Base-by-base conservation (phyloP, 352 stramenopile genomes). In the Thalassiosira livingstoniorum region DNA sequence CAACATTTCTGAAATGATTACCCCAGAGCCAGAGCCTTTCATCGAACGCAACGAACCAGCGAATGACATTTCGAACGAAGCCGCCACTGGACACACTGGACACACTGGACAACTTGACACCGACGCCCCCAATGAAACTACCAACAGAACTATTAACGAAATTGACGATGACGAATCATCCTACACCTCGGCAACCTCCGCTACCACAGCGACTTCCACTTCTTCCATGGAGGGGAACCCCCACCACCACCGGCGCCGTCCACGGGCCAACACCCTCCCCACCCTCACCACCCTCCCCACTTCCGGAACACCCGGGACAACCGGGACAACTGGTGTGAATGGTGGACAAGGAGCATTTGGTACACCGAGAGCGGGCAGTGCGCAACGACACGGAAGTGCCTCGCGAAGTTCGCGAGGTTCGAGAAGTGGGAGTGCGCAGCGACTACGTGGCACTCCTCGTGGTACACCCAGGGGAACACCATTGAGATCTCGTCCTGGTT, bases 401-500 rank as follows among this genome's bases (percentile, higher is more conserved):
- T 29, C 43, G 27, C 31, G 25, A 11, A 55, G 37, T 23, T 5
- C 37, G 29, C 10, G 62, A 4, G 39, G 37, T 27, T 37, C 31
- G 7, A 43, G n/a, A 13, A 23, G 32, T 27, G 23, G n/a, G 1
- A 70, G 58, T 18, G 4, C 42, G 0, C n/a, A 25, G 2, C 18
- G 31, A 21, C 37, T 58, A 18, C 2, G 5, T 27, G 15, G n/a
- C 62, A 58, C 1, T 15, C 11, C 25, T n/a, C 11, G 11, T 39
- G 35, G 5, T 55, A 25, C 3, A 7, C 13, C 1, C 29, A 23
- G 5, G 4, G 21, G 23, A 32, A 32, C 5, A 18, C 4, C 13
- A 42, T 42, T 32, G 53, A 18, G 13, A 4, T 54, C 34, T 13
- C 65, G 80, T 35, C 78, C 80, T 13, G 51, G 85, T 34, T 88